phyloP scores from a whole-genome alignment of 768 basidiomycete genomes.

The Tulasnella sp. region DNA sequence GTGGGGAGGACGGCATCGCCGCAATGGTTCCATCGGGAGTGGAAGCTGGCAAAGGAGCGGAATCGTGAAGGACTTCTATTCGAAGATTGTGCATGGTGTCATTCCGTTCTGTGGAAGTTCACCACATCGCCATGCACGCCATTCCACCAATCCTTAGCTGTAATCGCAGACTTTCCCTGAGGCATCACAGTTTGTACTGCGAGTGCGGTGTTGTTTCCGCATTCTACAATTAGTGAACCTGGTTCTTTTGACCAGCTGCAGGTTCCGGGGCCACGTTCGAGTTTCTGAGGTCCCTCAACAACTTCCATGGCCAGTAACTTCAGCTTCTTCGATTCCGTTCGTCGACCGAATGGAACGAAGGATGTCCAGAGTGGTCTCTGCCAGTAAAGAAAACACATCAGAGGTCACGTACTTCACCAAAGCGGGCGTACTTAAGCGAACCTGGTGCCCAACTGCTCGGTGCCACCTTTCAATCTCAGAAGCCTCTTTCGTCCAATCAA shows the following conservation, averaged over 20 bases:
- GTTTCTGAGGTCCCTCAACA: background rate
- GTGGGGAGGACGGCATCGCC: too few relatives aligned
- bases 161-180: conserved; percentile 34
- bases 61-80: too few relatives aligned
- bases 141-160: conserved; percentile 72
- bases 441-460: conserved; percentile 62
- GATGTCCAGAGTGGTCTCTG: conserved; percentile 13
- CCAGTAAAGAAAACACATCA: background rate
- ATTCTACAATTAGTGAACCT: conserved; percentile 40
- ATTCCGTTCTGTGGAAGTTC: background rate
- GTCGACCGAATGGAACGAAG: background rate
- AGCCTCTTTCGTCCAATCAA: conserved; percentile 53
- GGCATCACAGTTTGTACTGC: conserved; percentile 47
- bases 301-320: conserved; percentile 11
- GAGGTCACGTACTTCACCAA: too few relatives aligned
- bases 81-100: background rate
- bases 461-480: conserved; percentile 38
- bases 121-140: conserved; percentile 31
- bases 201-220: conserved; percentile 41
- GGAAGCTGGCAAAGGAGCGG: too few relatives aligned
- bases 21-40: too few relatives aligned
- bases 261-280: conserved; percentile 27
- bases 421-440: conserved; percentile 18
- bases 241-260: conserved; percentile 14
- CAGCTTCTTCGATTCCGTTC: background rate